Evolutionary conservation across 148 eudicot genomes (phyloP).

Genomic region (Chenopodium album): DNA sequence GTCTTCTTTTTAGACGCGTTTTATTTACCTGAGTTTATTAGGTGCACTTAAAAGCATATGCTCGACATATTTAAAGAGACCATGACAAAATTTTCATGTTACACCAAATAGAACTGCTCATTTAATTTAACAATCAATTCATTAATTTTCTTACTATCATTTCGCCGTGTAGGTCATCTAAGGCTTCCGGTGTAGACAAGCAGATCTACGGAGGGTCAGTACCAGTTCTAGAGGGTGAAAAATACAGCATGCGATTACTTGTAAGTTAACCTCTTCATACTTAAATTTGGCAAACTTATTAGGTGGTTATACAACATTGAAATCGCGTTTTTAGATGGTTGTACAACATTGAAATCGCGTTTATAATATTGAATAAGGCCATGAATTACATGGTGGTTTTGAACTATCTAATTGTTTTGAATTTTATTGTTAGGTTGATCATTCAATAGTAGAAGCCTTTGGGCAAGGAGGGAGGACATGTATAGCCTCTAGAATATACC

Average conservation of each 20-base stretch:
- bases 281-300: too few species aligned
- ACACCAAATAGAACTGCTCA: too few species aligned
- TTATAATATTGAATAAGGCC: not conserved
- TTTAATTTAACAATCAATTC: too few species aligned
- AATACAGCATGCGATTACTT: slow-evolving; percentile 58
- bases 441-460: slow-evolving; percentile 66
- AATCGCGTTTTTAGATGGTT: too few species aligned
- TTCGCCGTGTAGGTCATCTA: slow-evolving; percentile 52
- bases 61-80: too few species aligned
- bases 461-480: slow-evolving; percentile 73
- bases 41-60: too few species aligned
- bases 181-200: slow-evolving; percentile 59
- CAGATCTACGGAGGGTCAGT: slow-evolving; percentile 63
- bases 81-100: too few species aligned
- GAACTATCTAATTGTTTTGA: not conserved
- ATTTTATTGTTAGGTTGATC: slow-evolving; percentile 55
- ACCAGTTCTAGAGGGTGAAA: slow-evolving; percentile 72
- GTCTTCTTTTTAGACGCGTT: too few species aligned
- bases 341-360: too few species aligned
- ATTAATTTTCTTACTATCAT: too few species aligned
- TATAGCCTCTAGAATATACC: slow-evolving; percentile 61
- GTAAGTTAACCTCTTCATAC: slow-evolving; percentile 37
- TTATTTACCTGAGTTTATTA: too few species aligned
- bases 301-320: too few species aligned
- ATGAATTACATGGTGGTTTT: not conserved